Evolutionary conservation across 306 rosid genomes (phyloP).

Genomic region (Lablab purpureus): DNA sequence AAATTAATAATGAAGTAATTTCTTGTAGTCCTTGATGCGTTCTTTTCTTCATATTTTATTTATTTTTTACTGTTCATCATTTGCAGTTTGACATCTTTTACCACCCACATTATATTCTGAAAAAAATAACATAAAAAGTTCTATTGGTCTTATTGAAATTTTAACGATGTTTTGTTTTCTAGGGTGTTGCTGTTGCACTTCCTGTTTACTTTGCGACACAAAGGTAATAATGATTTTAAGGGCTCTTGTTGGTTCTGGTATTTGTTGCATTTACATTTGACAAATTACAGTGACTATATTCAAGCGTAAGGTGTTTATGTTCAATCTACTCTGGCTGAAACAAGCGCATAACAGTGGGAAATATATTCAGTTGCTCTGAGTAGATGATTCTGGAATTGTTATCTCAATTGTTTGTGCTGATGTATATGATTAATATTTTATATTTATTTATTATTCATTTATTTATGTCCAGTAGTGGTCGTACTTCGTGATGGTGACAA

Average conservation of each 20-base stretch:
- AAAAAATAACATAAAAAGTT: neutral
- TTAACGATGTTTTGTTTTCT: slow-evolving; percentile 42
- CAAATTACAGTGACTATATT: slow-evolving; percentile 27
- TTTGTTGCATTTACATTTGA: slow-evolving; percentile 23
- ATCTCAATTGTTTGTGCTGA: slow-evolving; percentile 29
- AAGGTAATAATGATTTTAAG: slow-evolving; percentile 63
- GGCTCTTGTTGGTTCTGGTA: slow-evolving; percentile 28
- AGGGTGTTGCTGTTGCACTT: slow-evolving; percentile 98
- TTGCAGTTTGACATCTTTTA: slow-evolving; percentile 4
- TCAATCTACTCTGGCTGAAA: neutral
- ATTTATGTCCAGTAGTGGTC: neutral
- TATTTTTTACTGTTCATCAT: slow-evolving; percentile 14
- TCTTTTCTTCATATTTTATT: neutral
- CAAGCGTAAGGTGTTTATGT: slow-evolving; percentile 10
- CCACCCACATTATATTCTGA: slow-evolving; percentile 14
- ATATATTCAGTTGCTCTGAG: slow-evolving; percentile 34
- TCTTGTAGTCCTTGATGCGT: slow-evolving; percentile 20
- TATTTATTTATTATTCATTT: too few relatives aligned
- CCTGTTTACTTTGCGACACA: slow-evolving; percentile 96
- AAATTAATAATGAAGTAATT: slow-evolving; percentile 20
- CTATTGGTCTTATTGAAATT: slow-evolving; percentile 30
- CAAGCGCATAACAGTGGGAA: slow-evolving; percentile 16
- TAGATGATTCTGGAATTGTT: slow-evolving; percentile 33
- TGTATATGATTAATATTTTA: slow-evolving; percentile 27
- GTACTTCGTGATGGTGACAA: slow-evolving; percentile 3